Evolutionary conservation across 805 yeast species (phyloP).

Genomic region (Yueomyces sinensis): DNA sequence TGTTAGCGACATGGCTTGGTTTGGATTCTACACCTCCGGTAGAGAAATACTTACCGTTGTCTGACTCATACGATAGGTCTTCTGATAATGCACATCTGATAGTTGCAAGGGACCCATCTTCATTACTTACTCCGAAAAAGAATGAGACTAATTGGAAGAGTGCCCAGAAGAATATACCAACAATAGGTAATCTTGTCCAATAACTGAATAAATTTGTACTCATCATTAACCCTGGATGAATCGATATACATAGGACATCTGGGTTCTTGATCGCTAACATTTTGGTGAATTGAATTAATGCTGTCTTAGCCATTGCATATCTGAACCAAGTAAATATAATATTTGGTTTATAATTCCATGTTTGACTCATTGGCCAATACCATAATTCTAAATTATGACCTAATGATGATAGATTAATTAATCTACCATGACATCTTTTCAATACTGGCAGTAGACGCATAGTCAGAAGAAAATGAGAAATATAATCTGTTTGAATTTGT

Average conservation of each 20-base stretch:
- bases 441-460: slow-evolving; percentile 42
- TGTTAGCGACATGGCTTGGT: slow-evolving; percentile 48
- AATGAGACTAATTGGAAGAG: slow-evolving; percentile 56
- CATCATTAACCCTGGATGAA: slow-evolving; percentile 84
- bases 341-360: slow-evolving; percentile 48
- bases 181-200: slow-evolving; percentile 64
- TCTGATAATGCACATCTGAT: slow-evolving; percentile 49
- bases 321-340: slow-evolving; percentile 64
- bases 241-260: slow-evolving; percentile 45
- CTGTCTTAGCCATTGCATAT: slow-evolving; percentile 65
- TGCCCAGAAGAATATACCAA: slow-evolving; percentile 67
- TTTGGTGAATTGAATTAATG: slow-evolving; percentile 61
- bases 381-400: slow-evolving; percentile 44
- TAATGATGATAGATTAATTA: slow-evolving; percentile 50
- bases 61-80: slow-evolving; percentile 32
- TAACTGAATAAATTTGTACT: slow-evolving; percentile 62
- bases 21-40: slow-evolving; percentile 43
- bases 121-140: slow-evolving; percentile 57
- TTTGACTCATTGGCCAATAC: slow-evolving; percentile 32
- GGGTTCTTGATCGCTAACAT: slow-evolving; percentile 56
- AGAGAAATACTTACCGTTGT: slow-evolving; percentile 58
- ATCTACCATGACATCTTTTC: slow-evolving; percentile 31
- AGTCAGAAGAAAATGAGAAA: slow-evolving; percentile 63
- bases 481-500: slow-evolving; percentile 66
- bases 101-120: slow-evolving; percentile 57